phyloP scores from a whole-genome alignment of 768 basidiomycete species.

The Russula lepida region DNA sequence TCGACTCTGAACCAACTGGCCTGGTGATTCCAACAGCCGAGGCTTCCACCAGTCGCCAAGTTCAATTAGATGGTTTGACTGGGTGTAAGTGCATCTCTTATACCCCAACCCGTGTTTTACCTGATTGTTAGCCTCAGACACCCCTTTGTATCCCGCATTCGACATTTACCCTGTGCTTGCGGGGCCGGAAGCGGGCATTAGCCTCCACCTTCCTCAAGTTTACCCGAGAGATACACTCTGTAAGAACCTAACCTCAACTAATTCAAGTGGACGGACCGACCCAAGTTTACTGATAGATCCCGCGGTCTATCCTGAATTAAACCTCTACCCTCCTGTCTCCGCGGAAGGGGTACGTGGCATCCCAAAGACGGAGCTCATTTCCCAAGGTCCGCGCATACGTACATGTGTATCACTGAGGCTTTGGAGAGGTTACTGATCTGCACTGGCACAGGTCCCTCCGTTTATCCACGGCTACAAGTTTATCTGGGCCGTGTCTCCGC shows the following conservation, averaged over 20 bases:
- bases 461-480: slow-evolving; percentile 18
- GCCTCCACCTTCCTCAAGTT: background rate
- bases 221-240: slow-evolving; percentile 7
- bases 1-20: background rate
- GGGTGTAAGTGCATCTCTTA: background rate
- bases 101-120: background rate
- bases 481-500: slow-evolving; percentile 11
- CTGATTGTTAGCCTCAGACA: background rate
- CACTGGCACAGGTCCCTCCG: slow-evolving; percentile 4
- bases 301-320: slow-evolving; percentile 12
- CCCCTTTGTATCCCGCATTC: slow-evolving; percentile 1
- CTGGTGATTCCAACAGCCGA: background rate
- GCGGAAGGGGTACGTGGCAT: background rate
- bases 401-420: slow-evolving; percentile 1
- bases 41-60: background rate
- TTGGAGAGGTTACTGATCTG: background rate
- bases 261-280: background rate
- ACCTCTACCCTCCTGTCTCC: slow-evolving; percentile 8
- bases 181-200: background rate
- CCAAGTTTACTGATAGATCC: slow-evolving; percentile 1
- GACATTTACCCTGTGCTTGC: slow-evolving; percentile 4
- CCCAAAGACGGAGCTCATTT: background rate
- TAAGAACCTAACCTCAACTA: background rate
- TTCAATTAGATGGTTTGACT: background rate
- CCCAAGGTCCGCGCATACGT: background rate